Evolutionary conservation across 495 filamentous ascomycete genomes (phyloP), one percentile per base, ranked within the genome.

Genomic region (Hypoxylon cercidicola): DNA sequence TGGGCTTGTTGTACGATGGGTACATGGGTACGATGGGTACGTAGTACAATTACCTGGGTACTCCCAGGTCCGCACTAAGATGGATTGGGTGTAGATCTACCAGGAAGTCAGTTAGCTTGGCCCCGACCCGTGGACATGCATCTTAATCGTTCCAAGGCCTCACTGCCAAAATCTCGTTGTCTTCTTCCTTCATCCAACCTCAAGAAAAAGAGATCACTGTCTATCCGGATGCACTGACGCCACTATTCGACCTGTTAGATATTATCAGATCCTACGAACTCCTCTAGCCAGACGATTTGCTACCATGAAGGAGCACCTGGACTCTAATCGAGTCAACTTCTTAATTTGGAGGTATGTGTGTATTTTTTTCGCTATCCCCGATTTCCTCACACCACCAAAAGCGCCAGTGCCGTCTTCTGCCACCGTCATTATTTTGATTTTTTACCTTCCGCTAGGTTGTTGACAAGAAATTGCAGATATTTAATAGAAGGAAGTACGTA

Each of bases 271-370:
- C 21, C 10, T 16, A 48, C 30, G 1, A 28, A 18, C 23, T 32
- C 16, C 11, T 23, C n/a, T 10, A 25, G 50, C 25, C 30, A 45
- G 11, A n/a, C 34, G 12, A 58, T 63, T 57, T 32, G 58, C 75
- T 70, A 79, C 69, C 55, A 83, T 85, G 82, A 86, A 86, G 74
- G 84, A 86, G 72, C 70, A 78, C 61, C 85, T 99, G 72, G 90
- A 91, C 77, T 94, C 93, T 62, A 87, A 97, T 82, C 90, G 94
- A 80, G 87, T 98, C 82, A 99, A 98, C 85, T 98, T 94, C 84
- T 84, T 99, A 80, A 91, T 99, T 82, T 97, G 93, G 91, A 93
- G 93, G 92, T 97, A 85, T 78, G 92, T 32, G 30, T 78, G 92
- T n/a, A n/a, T 85, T 69, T 64, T 75, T 72, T 72, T 70, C 56